phyloP scores from a whole-genome alignment of 2,329 filamentous ascomycete species.

The Aspergillus uvarum region DNA sequence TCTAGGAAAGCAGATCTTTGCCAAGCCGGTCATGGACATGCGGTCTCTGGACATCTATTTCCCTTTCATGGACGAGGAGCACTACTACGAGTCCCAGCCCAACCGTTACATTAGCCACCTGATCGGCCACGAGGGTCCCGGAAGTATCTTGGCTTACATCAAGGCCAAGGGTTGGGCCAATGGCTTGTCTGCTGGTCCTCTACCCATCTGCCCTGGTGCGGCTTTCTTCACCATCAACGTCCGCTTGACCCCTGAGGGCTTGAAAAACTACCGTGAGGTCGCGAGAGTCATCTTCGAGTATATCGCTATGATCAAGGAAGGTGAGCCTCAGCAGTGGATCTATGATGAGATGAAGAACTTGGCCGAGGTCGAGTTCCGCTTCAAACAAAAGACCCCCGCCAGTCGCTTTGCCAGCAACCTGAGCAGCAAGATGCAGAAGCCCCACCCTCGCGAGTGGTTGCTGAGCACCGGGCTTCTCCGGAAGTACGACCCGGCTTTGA shows the following conservation, averaged over 20 bases:
- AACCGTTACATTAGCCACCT: conserved; percentile 84
- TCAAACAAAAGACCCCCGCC: conserved; percentile 87
- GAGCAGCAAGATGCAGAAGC: conserved; percentile 87
- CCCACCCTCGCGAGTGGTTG: conserved; percentile 80
- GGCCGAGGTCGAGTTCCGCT: conserved; percentile 91
- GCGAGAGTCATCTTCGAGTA: conserved; percentile 88
- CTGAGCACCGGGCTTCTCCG: conserved; percentile 78
- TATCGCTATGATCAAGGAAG: conserved; percentile 77
- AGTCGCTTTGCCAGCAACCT: conserved; percentile 84
- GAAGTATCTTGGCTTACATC: conserved; percentile 85
- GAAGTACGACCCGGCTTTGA: conserved; percentile 75
- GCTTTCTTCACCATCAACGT: conserved; percentile 78
- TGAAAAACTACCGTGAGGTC: conserved; percentile 79
- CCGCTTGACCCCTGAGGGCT: conserved; percentile 77
- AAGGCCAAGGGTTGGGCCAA: conserved; percentile 91
- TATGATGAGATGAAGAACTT: conserved; percentile 88
- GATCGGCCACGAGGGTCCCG: conserved; percentile 88
- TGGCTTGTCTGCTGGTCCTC: conserved; percentile 73
- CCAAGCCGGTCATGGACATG: conserved; percentile 88
- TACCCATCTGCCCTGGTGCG: conserved; percentile 74
- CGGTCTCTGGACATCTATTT: conserved; percentile 78
- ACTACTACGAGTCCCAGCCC: conserved; percentile 75
- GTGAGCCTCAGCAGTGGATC: conserved; percentile 85
- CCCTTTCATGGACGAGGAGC: conserved; percentile 80
- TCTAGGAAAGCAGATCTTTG: conserved; percentile 71